A percentile compares a stretch with the other conserved stretches of the same genome.
These are phyloP conservation scores for Kuraishia cidri DNA, from an alignment of 805 yeast genomes.

Conservation along the genomic window DNA sequence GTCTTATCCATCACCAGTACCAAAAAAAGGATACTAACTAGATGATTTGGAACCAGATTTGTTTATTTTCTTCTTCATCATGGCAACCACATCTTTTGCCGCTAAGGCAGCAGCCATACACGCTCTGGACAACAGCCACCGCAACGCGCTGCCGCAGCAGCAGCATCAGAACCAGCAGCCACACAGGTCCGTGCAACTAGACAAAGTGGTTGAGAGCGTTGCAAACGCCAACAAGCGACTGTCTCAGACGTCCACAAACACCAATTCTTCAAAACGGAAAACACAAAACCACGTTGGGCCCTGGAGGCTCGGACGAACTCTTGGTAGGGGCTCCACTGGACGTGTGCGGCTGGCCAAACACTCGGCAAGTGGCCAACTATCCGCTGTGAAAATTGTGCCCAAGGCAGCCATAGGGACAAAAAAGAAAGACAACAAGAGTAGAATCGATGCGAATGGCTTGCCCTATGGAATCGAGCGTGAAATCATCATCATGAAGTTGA, in stretches of 20 bases:
- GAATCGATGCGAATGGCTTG: slow-evolving; percentile 41
- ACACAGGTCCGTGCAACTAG: too few relatives aligned
- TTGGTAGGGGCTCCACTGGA: slow-evolving; percentile 81
- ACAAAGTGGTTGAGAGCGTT: slow-evolving; percentile 32
- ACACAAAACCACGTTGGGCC: slow-evolving; percentile 55
- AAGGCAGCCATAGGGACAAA: slow-evolving; percentile 37
- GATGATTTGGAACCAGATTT: too few relatives aligned
- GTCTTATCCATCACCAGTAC: too few relatives aligned
- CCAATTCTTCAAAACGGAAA: slow-evolving; percentile 21
- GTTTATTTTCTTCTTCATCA: too few relatives aligned
- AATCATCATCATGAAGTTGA: slow-evolving; percentile 75
- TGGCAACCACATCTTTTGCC: too few relatives aligned
- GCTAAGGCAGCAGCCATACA: too few relatives aligned
- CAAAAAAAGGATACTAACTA: too few relatives aligned
- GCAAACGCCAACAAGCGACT: slow-evolving; percentile 26
- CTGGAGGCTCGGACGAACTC: slow-evolving; percentile 71
- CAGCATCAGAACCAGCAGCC: not conserved
- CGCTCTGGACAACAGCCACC: too few relatives aligned
- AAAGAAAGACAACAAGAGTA: slow-evolving; percentile 8
- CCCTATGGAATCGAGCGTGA: slow-evolving; percentile 86
- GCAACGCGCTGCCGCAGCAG: too few relatives aligned
- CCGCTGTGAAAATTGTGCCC: slow-evolving; percentile 79
- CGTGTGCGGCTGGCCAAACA: slow-evolving; percentile 71
- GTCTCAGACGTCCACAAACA: slow-evolving; percentile 32
- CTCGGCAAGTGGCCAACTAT: slow-evolving; percentile 58